Evolutionary conservation across 2,329 filamentous ascomycete species (phyloP).

Genomic region (Pseudocercospora crystallina): DNA sequence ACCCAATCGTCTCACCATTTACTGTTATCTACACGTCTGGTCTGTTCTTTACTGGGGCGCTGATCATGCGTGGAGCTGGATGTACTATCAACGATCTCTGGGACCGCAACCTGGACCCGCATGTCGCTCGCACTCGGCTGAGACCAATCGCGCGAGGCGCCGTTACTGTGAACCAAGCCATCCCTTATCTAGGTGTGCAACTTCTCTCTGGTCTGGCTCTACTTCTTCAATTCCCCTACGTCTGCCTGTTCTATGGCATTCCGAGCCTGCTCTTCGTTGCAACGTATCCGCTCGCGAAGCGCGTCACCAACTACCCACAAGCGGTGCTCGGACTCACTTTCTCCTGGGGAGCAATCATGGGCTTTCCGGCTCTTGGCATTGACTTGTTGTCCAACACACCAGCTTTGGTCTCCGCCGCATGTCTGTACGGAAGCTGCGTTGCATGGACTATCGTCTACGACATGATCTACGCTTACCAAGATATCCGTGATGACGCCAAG

Average conservation of each 20-base stretch:
- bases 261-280: constrained; percentile 73
- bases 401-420: constrained; percentile 65
- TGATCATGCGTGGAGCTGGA: constrained; percentile 84
- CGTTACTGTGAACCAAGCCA: constrained; percentile 67
- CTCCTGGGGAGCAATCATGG: constrained; percentile 86
- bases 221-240: constrained; percentile 70
- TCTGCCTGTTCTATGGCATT: constrained; percentile 74
- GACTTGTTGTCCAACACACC: constrained; percentile 66
- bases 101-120: constrained; percentile 82
- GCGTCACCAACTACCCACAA: constrained; percentile 85
- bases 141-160: constrained; percentile 80
- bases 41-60: constrained; percentile 72
- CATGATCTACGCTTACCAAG: constrained; percentile 93
- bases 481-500: constrained; percentile 80
- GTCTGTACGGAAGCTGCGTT: constrained; percentile 74
- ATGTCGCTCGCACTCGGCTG: constrained; percentile 72
- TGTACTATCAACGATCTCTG: constrained; percentile 90
- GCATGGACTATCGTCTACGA: constrained; percentile 88
- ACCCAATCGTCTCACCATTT: constrained; percentile 59
- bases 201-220: constrained; percentile 71
- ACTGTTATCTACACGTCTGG: constrained; percentile 63
- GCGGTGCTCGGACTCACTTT: constrained; percentile 80
- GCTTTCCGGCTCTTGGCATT: constrained; percentile 78
- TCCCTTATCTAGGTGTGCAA: constrained; percentile 73
- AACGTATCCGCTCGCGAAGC: constrained; percentile 78